Conservation (phyloP, 208 protist species). For the Acanthamoeba healyi region DNA sequence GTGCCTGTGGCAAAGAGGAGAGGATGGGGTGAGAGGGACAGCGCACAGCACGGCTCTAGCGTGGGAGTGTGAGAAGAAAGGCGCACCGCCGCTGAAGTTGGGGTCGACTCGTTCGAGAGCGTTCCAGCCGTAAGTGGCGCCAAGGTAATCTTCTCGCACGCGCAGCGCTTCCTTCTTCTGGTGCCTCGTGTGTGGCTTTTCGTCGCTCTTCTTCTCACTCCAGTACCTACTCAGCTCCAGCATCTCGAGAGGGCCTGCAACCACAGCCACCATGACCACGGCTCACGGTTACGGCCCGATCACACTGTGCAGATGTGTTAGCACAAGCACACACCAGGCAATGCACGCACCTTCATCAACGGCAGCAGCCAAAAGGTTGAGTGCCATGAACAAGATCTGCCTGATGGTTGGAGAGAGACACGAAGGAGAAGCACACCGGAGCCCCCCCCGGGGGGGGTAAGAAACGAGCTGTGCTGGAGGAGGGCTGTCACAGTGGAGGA, state of each 20-base stretch:
- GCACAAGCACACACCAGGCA: background rate
- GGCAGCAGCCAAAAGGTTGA: slow-evolving; percentile 25
- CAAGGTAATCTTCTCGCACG: background rate
- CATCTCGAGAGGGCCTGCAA: background rate
- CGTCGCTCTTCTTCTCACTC: slow-evolving; percentile 13
- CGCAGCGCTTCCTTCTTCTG: slow-evolving; percentile 20
- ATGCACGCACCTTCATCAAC: background rate
- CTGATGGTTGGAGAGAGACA: background rate
- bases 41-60: too few species aligned
- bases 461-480: too few species aligned
- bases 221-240: background rate
- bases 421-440: too few species aligned
- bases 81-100: background rate
- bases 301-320: background rate
- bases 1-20: background rate
- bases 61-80: background rate
- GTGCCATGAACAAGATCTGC: slow-evolving; percentile 13
- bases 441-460: too few species aligned
- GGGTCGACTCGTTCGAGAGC: slow-evolving; percentile 25
- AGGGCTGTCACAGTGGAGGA: too few species aligned
- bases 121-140: slow-evolving; percentile 19
- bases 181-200: background rate
- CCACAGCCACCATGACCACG: background rate
- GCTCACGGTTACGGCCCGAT: too few species aligned
- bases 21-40: background rate